phyloP scores from a whole-genome alignment of 176 grass and related monocot species.

The Triticum dicoccoides region DNA sequence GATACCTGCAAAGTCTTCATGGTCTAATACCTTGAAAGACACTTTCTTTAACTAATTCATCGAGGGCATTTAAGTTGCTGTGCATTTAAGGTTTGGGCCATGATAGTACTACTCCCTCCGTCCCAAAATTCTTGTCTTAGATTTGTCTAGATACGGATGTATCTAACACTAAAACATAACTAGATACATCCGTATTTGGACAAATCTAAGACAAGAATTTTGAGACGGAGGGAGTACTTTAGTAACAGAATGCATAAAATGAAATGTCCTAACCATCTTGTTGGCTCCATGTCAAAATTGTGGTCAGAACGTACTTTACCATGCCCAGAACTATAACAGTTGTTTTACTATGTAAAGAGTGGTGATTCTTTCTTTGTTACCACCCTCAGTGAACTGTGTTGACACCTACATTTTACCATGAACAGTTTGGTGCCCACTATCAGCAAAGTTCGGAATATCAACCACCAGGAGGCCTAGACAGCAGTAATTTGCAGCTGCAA shows the following conservation, averaged over 20 bases:
- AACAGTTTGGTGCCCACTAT: conserved; percentile 35
- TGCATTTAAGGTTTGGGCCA: not conserved
- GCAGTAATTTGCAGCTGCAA: conserved; percentile 51
- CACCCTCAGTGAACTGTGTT: conserved; percentile 25
- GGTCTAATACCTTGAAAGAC: conserved; percentile 1
- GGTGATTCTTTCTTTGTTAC: conserved; percentile 2
- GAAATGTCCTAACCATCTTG: not conserved
- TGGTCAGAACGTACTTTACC: not conserved
- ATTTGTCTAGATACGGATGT: too few species aligned
- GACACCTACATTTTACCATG: conserved; percentile 39
- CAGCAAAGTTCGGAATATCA: conserved; percentile 45
- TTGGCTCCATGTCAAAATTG: conserved; percentile 16
- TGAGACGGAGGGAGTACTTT: too few species aligned
- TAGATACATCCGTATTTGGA: too few species aligned
- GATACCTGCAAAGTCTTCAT: not conserved
- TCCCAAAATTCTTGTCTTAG: too few species aligned
- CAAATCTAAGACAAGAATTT: too few species aligned
- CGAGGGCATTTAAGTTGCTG: not conserved
- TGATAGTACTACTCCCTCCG: not conserved
- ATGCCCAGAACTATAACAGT: not conserved
- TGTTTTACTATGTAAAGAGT: conserved; percentile 22
- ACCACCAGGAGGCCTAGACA: conserved; percentile 33
- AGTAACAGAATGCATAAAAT: not conserved
- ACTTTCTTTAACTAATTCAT: not conserved
- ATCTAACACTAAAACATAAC: too few species aligned